Evolutionary conservation across 108 stramenopile species (phyloP), one percentile per base, ranked within the genome.

Genomic region (Stephanodiscus triporus): DNA sequence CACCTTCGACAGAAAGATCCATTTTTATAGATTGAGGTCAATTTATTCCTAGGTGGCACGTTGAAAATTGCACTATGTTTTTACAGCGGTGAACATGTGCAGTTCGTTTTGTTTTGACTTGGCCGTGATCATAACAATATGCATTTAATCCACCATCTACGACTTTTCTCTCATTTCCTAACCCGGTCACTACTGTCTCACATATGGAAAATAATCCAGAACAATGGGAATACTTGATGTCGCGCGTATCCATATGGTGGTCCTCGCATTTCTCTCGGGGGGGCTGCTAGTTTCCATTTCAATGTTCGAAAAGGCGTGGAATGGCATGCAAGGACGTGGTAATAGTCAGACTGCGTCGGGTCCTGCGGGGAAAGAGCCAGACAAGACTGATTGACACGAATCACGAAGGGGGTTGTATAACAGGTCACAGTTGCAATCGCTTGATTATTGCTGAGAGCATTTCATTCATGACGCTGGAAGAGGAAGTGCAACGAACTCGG

Each of bases 231-330:
- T 86, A 24, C 78, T 76, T 13, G 91, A 85, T 24, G 82, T 95
- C 13, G 94, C 94, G 26, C 78, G 94, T 24, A 84, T 95, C 68
- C 94, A 95, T 78, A 95, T 95, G 94, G 90, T 82, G 17, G 84
- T 95, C 47, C 86, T 95, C 14, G 83, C 84, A 34, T 86, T 78
- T 54, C 76, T 95, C 61, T 73, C 85, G 27, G 80, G 66, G 24
- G 94, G 94, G 19, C 68, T 95, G 32, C 71, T 95, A 32, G 60
- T 92, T 27, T 87, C 86, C 34, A 76, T 95, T 19, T 82, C 88
- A 19, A 86, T 89, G 73, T 95, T 95, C 61, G 89, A 92, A 80
- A 66, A 61, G 49, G 91, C 89, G 43, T 95, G 86, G 86, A 87
- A 88, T 49, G 92, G 91, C 56, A 68, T 89, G 14, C 84, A 91